Base-by-base conservation (phyloP, 2,329 filamentous ascomycete genomes). In the Cladorrhinum sp. region DNA sequence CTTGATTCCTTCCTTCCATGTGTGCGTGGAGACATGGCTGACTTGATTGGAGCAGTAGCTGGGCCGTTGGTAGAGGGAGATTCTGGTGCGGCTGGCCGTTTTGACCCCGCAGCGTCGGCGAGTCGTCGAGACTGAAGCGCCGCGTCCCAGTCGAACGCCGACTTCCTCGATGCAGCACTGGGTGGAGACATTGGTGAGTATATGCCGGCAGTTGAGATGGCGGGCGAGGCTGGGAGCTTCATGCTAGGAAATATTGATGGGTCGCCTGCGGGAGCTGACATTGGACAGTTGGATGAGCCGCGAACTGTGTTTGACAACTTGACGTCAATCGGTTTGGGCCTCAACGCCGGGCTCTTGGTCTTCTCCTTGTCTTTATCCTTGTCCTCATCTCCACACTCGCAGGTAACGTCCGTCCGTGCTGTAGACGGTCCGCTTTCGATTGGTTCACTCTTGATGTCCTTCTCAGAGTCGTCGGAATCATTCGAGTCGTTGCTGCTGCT, bases 101-200 rank as follows among this genome's bases (percentile, higher is more conserved):
- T 70, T 54, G 69, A 72, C 79, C 72, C 79, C 79, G 70, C 79
- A 3, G 64, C 75, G 58, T 89, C 88, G 62, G 84, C 81, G 68
- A 86, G 87, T 56, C 85, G 77, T 68, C 76, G 82, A 51, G 82
- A 82, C 75, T 89, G 91, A 68, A 87, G 82, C 7, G 88, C 88
- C 5, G 86, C 77, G 62, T 90, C 88, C 90, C 90, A 93, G 72
- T 95, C 90, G 64, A 90, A 90, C 8, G 89, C 88, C 10, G 91
- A 92, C 63, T 84, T 80, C 28, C 85, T 74, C 46, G 83, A 85
- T 60, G 80, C 76, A 50, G 87, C 86, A 68, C 86, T 90, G 71
- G 90, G 95, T 0, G 93, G 91, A 28, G 92, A 95, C 23, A 86
- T 82, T 12, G 91, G 90, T 20, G 91, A 92, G 65, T 90, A 86